phyloP scores from a whole-genome alignment of 2,329 filamentous ascomycete genomes.

The Aspergillus sp. region DNA sequence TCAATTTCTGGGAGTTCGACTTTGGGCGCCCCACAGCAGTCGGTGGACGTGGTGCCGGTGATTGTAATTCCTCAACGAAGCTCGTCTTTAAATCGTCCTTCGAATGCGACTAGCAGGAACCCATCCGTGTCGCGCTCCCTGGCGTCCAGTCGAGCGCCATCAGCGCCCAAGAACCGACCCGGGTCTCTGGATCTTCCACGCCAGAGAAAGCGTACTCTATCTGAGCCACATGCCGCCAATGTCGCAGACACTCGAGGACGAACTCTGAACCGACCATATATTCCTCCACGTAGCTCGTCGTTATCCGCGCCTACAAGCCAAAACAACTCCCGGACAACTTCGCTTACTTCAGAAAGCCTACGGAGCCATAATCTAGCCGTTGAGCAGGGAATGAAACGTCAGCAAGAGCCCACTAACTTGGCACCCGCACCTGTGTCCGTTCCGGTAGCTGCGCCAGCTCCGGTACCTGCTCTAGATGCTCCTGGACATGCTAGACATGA shows the following conservation, averaged over 20 bases:
- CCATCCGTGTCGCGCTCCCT: slow-evolving; percentile 45
- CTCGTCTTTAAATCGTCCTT: slow-evolving; percentile 47
- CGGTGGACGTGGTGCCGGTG: slow-evolving; percentile 50
- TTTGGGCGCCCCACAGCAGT: slow-evolving; percentile 33
- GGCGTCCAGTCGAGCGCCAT: slow-evolving; percentile 43
- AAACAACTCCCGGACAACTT: slow-evolving; percentile 49
- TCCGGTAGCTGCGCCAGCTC: slow-evolving; percentile 15
- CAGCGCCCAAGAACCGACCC: slow-evolving; percentile 38
- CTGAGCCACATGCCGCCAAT: slow-evolving; percentile 41
- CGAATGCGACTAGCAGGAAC: slow-evolving; percentile 41
- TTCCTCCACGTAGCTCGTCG: slow-evolving; percentile 50
- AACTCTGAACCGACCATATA: slow-evolving; percentile 33
- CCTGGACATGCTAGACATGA: slow-evolving; percentile 22
- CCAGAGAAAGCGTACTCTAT: slow-evolving; percentile 43
- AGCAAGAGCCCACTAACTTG: slow-evolving; percentile 22
- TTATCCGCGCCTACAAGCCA: slow-evolving; percentile 53
- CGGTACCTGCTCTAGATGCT: slow-evolving; percentile 28
- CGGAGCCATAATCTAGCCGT: slow-evolving; percentile 39
- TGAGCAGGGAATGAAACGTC: slow-evolving; percentile 31
- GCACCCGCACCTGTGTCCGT: slow-evolving; percentile 19
- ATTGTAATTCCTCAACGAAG: slow-evolving; percentile 53
- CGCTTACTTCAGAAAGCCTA: slow-evolving; percentile 50
- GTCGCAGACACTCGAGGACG: slow-evolving; percentile 35
- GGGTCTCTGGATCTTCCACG: slow-evolving; percentile 40
- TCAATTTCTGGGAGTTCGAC: slow-evolving; percentile 41